A percentile compares a stretch with the other conserved stretches of the same genome.
Conservation (phyloP, 1,284 basidiomycete species). For the Paramarasmius palmivorus region DNA sequence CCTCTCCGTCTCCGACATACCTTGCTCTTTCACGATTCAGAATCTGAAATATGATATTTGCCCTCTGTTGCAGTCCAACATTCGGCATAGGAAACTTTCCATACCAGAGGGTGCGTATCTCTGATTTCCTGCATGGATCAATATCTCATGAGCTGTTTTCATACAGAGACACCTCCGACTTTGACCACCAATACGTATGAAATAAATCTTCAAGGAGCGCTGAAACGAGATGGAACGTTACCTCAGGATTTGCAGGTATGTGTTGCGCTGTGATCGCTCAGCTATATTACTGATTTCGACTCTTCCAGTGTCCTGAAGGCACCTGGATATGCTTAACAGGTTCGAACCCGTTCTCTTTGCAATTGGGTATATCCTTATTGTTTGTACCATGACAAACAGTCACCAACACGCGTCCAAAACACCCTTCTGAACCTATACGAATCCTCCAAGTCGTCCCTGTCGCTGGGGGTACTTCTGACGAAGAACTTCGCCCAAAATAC, state of each 20-base stretch:
- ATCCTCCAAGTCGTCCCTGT: constrained; percentile 43
- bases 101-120: not conserved
- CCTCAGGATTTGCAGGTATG: constrained; percentile 10
- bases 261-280: not conserved
- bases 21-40: constrained; percentile 4
- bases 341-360: constrained; percentile 9
- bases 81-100: not conserved
- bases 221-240: constrained; percentile 11
- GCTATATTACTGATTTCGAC: not conserved
- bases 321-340: constrained; percentile 31
- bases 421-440: constrained; percentile 36
- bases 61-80: not conserved
- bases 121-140: not conserved
- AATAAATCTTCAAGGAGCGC: constrained; percentile 4
- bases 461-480: constrained; percentile 20
- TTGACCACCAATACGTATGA: constrained; percentile 6
- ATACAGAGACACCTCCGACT: constrained; percentile 10
- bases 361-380: too few relatives aligned
- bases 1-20: not conserved
- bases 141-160: not conserved
- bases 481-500: constrained; percentile 20
- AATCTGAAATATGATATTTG: constrained; percentile 7
- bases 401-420: constrained; percentile 35
- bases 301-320: constrained; percentile 26
- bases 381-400: constrained; percentile 16